Evolutionary conservation across 768 basidiomycete genomes (phyloP), one percentile per base, ranked within the genome.

Genomic region (Lentinus tigrinus): DNA sequence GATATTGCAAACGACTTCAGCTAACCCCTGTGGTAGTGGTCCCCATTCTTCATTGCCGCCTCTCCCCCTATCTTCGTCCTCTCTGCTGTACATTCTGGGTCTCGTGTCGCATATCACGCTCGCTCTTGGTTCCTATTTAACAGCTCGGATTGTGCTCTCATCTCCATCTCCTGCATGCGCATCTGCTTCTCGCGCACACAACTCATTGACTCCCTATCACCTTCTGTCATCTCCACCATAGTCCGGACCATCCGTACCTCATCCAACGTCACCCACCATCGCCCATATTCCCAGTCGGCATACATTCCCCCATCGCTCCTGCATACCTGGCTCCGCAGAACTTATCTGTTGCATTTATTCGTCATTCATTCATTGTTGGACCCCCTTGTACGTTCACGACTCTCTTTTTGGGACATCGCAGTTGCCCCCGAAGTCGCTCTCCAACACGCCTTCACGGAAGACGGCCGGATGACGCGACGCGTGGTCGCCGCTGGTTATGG

Each of bases 1-100:
- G 76, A 76, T 74, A 75, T 80, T 7, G 54, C 49, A 31, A 60
- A 57, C 48, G 68, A 73, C 43, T 68, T 61, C 24, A 67, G 66
- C 61, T 62, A 52, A 57, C 59, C 48, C 58, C 54, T 58, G 50
- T 58, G 52, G 64, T 54, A 42, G 24, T 40, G 40, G 51, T 43
- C 37, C 42, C 24, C 34, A 11, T 23, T 54, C 24, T 40, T 42
- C 57, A 34, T 46, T 37, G 34, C 56, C 31, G 49, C 27, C 56
- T 49, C 10, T 42, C 49, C 44, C 54, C 54, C 31, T 31, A 52
- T 52, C 50, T 42, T 50, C 19, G 43, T 46, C 21, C 43, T 37
- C 49, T 24, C 38, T 60, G 58, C 54, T 60, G 51, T 58, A 54
- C 44, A 54, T 56, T 54, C 52, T 52, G 61, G 51, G 47, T 40